Evolutionary conservation across 208 protist species (phyloP).

Genomic region (Lotmaria passim): DNA sequence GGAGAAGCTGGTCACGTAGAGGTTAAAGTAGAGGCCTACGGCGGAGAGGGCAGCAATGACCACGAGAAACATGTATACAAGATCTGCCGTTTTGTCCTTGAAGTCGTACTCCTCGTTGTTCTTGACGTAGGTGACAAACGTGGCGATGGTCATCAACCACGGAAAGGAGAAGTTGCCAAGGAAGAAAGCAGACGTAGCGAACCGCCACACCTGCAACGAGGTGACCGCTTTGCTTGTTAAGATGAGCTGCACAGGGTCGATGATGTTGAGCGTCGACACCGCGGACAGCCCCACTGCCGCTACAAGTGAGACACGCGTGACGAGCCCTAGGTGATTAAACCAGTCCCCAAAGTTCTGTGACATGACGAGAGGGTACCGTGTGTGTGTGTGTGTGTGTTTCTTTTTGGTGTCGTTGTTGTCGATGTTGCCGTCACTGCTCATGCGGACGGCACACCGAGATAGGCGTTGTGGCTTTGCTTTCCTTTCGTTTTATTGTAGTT

Average conservation of each 20-base stretch:
- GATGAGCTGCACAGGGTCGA: constrained; percentile 39
- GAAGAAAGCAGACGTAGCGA: constrained; percentile 73
- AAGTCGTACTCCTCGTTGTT: constrained; percentile 83
- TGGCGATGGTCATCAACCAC: constrained; percentile 81
- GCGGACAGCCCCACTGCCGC: constrained; percentile 53
- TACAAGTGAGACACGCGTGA: constrained; percentile 60
- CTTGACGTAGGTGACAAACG: constrained; percentile 80
- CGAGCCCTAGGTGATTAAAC: constrained; percentile 57
- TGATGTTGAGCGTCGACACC: constrained; percentile 43
- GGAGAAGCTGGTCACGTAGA: constrained; percentile 64
- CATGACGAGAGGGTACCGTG: constrained; percentile 21
- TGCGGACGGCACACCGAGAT: too few species aligned
- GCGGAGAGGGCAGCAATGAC: constrained; percentile 39
- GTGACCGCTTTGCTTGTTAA: constrained; percentile 43
- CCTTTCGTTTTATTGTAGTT: too few species aligned
- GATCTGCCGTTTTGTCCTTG: constrained; percentile 74
- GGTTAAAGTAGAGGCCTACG: constrained; percentile 40
- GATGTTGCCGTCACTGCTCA: not conserved
- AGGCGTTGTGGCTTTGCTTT: too few species aligned
- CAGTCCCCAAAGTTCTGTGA: constrained; percentile 78
- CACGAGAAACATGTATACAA: constrained; percentile 79
- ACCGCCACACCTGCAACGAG: constrained; percentile 69
- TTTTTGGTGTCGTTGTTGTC: not conserved
- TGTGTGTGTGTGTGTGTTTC: constrained; percentile 5
- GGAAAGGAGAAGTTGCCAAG: constrained; percentile 81